Percentiles rank a stretch among this genome's conserved stretches.
Evolutionary conservation across 2,329 filamentous ascomycete species (phyloP).

Genomic region (Cytospora leucostoma): DNA sequence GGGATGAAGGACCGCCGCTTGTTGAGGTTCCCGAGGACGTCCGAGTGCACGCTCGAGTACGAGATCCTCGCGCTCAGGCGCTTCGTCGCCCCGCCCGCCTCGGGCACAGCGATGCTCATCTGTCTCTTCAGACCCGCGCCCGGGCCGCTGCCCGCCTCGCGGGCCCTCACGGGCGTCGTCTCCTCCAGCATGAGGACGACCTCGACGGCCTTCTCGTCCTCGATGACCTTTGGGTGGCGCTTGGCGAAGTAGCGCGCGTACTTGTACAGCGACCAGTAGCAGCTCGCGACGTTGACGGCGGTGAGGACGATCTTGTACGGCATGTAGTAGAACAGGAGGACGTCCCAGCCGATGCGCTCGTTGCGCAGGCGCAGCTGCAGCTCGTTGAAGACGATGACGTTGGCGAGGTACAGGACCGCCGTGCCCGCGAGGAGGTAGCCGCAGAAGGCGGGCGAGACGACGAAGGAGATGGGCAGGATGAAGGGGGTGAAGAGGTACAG

Average conservation of each 20-base stretch:
- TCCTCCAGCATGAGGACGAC: conserved; percentile 30
- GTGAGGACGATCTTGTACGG: conserved; percentile 48
- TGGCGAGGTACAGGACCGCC: conserved; percentile 44
- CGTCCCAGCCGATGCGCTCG: conserved; percentile 43
- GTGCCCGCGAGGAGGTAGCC: conserved; percentile 42
- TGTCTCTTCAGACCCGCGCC: background rate
- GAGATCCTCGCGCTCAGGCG: conserved; percentile 12
- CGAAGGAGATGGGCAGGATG: conserved; percentile 47
- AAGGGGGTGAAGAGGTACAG: conserved; percentile 49
- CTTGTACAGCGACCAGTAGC: conserved; percentile 45
- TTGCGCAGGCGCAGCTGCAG: conserved; percentile 48
- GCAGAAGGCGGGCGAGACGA: conserved; percentile 42
- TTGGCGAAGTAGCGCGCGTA: conserved; percentile 49
- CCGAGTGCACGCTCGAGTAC: conserved; percentile 6
- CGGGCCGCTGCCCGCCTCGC: background rate
- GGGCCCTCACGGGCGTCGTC: conserved; percentile 9
- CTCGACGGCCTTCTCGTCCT: conserved; percentile 39
- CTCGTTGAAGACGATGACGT: conserved; percentile 50
- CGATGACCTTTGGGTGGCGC: conserved; percentile 49
- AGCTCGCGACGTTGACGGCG: conserved; percentile 45
- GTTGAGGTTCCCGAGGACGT: background rate
- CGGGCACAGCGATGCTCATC: conserved; percentile 6
- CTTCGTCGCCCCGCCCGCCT: background rate
- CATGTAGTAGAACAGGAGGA: conserved; percentile 45
- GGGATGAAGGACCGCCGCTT: background rate